These are phyloP conservation scores for Allantophomopsis lycopodina DNA, from an alignment of 2,329 filamentous ascomycete species.

Conservation along the genomic window DNA sequence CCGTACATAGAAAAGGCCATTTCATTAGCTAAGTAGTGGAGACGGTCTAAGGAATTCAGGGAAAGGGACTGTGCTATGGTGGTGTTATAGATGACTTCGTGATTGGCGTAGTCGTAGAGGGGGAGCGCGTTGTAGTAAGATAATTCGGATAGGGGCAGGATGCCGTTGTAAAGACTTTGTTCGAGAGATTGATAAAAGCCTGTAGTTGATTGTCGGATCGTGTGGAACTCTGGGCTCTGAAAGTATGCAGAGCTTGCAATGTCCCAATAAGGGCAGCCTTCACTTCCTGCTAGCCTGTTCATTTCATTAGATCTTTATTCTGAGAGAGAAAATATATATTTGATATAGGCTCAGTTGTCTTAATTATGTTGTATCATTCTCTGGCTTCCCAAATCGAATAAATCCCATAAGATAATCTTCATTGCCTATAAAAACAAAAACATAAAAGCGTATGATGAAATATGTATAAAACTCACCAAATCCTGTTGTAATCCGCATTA, in stretches of 20 bases:
- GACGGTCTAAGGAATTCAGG: conserved; percentile 32
- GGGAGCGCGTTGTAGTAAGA: conserved; percentile 37
- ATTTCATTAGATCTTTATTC: too few relatives aligned
- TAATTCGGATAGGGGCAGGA: conserved; percentile 20
- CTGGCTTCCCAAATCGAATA: too few relatives aligned
- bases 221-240: conserved; percentile 1
- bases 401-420: too few relatives aligned
- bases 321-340: too few relatives aligned
- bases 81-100: conserved; percentile 35
- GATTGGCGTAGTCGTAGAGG: conserved; percentile 43
- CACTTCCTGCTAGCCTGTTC: neutral
- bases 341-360: too few relatives aligned
- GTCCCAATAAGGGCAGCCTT: conserved; percentile 10
- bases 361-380: too few relatives aligned
- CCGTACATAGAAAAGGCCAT: conserved; percentile 46
- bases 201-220: conserved; percentile 2
- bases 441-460: neutral
- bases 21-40: conserved; percentile 49
- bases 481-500: conserved; percentile 26
- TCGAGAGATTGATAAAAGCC: conserved; percentile 12
- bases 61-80: conserved; percentile 25
- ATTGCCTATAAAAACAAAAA: neutral
- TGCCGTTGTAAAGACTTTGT: conserved; percentile 16
- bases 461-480: conserved; percentile 25
- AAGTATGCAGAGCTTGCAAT: conserved; percentile 4